Conservation (phyloP, 2,329 filamentous ascomycete genomes). For the Bipolaris victoriae region DNA sequence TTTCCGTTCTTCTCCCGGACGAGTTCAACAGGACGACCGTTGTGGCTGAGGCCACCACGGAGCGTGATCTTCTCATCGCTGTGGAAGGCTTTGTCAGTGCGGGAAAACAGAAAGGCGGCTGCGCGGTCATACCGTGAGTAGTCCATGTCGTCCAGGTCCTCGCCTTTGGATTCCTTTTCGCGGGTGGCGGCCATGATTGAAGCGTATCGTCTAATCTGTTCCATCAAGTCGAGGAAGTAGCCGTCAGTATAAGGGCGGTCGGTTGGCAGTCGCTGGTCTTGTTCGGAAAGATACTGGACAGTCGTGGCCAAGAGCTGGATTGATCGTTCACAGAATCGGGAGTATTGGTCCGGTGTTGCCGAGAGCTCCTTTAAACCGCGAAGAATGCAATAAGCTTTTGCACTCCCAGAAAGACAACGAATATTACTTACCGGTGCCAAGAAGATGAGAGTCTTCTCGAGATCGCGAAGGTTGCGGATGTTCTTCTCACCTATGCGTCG, state of each 20-base stretch:
- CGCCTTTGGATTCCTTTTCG: conserved; percentile 66
- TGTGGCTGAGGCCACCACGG: conserved; percentile 79
- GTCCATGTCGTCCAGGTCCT: conserved; percentile 59
- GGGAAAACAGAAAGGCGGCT: conserved; percentile 29
- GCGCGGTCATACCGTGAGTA: conserved; percentile 52
- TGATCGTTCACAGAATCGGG: conserved; percentile 87
- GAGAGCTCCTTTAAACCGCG: conserved; percentile 73
- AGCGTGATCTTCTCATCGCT: conserved; percentile 78
- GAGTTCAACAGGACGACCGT: conserved; percentile 82
- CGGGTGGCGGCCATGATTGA: conserved; percentile 79
- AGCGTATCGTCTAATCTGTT: conserved; percentile 91
- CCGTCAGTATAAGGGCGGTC: conserved; percentile 94
- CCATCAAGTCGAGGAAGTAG: conserved; percentile 95
- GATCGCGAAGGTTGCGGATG: conserved; percentile 87
- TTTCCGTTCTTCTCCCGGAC: conserved; percentile 82
- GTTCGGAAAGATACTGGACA: conserved; percentile 82
- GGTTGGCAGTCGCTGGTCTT: conserved; percentile 80
- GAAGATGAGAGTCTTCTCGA: conserved; percentile 92
- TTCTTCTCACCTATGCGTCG: conserved; percentile 81
- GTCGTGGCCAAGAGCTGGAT: conserved; percentile 90
- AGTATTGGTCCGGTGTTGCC: conserved; percentile 73
- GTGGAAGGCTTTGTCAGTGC: conserved; percentile 28
- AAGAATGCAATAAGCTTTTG: conserved; percentile 70
- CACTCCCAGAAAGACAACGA: conserved; percentile 60
- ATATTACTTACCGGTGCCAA: conserved; percentile 88